These are phyloP conservation scores for Podaxis carcinomalis DNA, from an alignment of 768 basidiomycete species.

Conservation along the genomic window DNA sequence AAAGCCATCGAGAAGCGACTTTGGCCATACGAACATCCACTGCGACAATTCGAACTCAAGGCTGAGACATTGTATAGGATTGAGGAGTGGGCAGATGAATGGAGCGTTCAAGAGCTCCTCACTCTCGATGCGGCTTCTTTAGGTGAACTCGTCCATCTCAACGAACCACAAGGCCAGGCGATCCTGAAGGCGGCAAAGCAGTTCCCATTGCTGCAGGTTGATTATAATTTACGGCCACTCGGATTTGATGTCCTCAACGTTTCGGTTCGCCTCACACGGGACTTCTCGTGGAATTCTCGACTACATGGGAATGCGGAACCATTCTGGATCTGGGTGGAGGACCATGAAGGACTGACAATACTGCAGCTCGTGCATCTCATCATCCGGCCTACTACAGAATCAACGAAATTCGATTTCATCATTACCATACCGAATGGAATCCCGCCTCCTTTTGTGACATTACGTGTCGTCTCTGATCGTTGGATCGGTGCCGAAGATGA, in stretches of 20 bases:
- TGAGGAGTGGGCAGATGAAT: constrained; percentile 77
- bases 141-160: constrained; percentile 80
- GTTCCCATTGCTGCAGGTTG: constrained; percentile 72
- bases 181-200: constrained; percentile 76
- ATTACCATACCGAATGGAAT: constrained; percentile 63
- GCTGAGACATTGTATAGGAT: constrained; percentile 75
- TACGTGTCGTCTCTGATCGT: constrained; percentile 82
- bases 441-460: constrained; percentile 60
- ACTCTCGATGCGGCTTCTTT: constrained; percentile 60
- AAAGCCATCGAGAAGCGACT: constrained; percentile 89
- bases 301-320: constrained; percentile 76
- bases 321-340: constrained; percentile 97
- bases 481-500: constrained; percentile 93
- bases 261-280: constrained; percentile 51
- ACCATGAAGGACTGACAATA: constrained; percentile 74
- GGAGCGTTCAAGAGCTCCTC: constrained; percentile 69
- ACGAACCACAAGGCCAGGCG: constrained; percentile 78
- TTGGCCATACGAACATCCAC: constrained; percentile 94
- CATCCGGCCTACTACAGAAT: constrained; percentile 61
- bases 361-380: constrained; percentile 73
- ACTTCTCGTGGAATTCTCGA: constrained; percentile 78
- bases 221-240: constrained; percentile 73
- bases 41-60: constrained; percentile 78
- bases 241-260: constrained; percentile 82
- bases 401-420: constrained; percentile 69